Conservation (phyloP, 768 basidiomycete species). For the Infundibulicybe gibba region DNA sequence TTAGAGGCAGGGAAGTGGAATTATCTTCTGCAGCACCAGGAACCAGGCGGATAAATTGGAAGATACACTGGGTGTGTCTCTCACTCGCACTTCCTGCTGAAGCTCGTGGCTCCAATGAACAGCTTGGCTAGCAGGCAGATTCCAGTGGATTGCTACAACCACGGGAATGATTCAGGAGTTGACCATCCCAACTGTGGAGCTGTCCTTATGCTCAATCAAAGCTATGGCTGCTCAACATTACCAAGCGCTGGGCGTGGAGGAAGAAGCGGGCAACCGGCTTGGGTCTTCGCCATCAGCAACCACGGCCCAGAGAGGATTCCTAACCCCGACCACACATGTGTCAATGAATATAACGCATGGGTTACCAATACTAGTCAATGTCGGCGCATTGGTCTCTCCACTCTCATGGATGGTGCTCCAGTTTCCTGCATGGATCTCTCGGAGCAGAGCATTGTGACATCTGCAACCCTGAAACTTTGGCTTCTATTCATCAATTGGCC, state of each 20-base stretch:
- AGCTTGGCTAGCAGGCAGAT: slow-evolving; percentile 1
- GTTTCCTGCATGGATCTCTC: background rate
- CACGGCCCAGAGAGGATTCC: too few species aligned
- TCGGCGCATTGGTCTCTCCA: background rate
- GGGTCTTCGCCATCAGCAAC: background rate
- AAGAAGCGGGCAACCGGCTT: too few species aligned
- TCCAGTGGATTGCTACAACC: slow-evolving; percentile 15
- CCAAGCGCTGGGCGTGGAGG: slow-evolving; percentile 15
- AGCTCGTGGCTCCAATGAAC: slow-evolving; percentile 4
- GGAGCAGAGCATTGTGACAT: background rate
- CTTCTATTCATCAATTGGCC: too few species aligned
- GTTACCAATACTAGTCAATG: background rate
- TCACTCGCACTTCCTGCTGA: background rate
- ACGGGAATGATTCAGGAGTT: slow-evolving; percentile 17
- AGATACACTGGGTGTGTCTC: too few species aligned
- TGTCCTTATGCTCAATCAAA: slow-evolving; percentile 10
- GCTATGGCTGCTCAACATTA: slow-evolving; percentile 13
- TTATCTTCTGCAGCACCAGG: slow-evolving; percentile 8
- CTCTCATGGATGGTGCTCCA: background rate
- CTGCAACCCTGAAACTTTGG: background rate
- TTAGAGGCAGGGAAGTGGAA: slow-evolving; percentile 6
- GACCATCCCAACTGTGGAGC: slow-evolving; percentile 12
- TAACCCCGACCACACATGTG: background rate
- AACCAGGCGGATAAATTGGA: too few species aligned
- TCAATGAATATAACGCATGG: background rate